These are phyloP conservation scores for Tolypocladium nubicola DNA, from an alignment of 2,329 filamentous ascomycete species.

Conservation along the genomic window DNA sequence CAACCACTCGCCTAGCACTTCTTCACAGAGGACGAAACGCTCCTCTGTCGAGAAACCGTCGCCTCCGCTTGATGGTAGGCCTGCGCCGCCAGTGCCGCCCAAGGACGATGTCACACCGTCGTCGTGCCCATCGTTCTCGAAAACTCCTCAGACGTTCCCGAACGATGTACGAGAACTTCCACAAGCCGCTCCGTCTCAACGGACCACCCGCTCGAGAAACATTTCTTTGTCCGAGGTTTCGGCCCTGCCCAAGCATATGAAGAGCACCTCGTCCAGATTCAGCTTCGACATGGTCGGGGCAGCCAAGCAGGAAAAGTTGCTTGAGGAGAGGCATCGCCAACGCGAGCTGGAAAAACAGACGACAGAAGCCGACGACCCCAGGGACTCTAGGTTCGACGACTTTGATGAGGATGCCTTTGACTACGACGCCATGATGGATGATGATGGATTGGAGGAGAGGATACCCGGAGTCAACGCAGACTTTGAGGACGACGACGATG, in stretches of 20 bases:
- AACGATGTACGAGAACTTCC: constrained; percentile 9
- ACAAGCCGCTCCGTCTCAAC: constrained; percentile 12
- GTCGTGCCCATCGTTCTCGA: constrained; percentile 7
- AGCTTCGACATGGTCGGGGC: constrained; percentile 72
- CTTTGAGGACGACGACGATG: constrained; percentile 9
- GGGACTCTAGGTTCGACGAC: constrained; percentile 48
- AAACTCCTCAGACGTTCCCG: constrained; percentile 10
- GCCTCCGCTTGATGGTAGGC: constrained; percentile 2
- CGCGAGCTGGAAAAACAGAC: constrained; percentile 52
- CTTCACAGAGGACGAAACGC: constrained; percentile 10
- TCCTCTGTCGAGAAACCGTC: constrained; percentile 4
- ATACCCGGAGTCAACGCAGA: constrained; percentile 45
- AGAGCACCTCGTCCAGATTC: constrained; percentile 69
- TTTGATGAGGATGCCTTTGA: constrained; percentile 51
- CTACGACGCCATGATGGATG: constrained; percentile 54
- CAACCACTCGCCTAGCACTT: constrained; percentile 14
- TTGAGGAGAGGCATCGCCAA: constrained; percentile 64
- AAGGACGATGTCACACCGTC: constrained; percentile 20
- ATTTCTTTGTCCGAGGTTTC: constrained; percentile 40
- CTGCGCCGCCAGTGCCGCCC: constrained; percentile 26
- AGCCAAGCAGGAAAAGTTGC: constrained; percentile 54
- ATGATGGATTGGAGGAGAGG: constrained; percentile 55
- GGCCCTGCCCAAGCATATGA: constrained; percentile 53
- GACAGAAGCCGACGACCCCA: constrained; percentile 21
- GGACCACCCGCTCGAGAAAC: constrained; percentile 36